Evolutionary conservation across 75 land plant genomes (phyloP), one percentile per base, ranked within the genome.

Genomic region (Cupressus sempervirens): DNA sequence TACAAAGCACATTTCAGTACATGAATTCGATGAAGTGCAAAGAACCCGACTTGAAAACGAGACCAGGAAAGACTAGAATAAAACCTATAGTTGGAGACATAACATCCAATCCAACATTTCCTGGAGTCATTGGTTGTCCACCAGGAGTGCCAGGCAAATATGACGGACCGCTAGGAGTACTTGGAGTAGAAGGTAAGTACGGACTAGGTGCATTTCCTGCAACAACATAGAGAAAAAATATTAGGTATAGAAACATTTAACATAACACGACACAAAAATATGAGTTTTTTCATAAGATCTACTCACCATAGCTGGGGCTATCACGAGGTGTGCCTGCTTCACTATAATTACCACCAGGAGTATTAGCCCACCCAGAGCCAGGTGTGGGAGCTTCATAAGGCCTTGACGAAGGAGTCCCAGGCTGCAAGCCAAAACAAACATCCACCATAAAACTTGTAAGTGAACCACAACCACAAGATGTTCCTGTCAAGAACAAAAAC

Each of bases 81-180:
- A 35, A 45, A 95, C 97, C 97, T 84, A 87, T 87, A 74, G 88
- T 88, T 53, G 99, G 99, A 77, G 99, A 96, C 92, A 98, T 96
- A 14, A 90, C 89, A 88, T 98, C 98, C 67, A 98, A 85, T 40
- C 93, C 96, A 84, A 93, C 94, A 86, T 90, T 93, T 73, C 99
- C 99, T 58, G 99, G 99, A n/a, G 99, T 98, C 99, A 98, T 98
- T 12, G 99, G 99, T 84, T 98, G 99, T 35, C 99, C 99, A 54
- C 98, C 99, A 75, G 99, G 98, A 79, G 99, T 96, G 3, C 99
- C 94, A 56, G 98, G 98, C 58, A 94, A 88, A 90, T 97, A 96
- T 4, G 93, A 86, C 14, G 91, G 92, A 46, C 91, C 89, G 43
- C 90, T 92, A 36, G 99, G 99, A 18, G 99, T 97, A 86, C 96